These are phyloP conservation scores for Suillus weaverae DNA, from an alignment of 768 basidiomycete species.

Conservation along the genomic window DNA sequence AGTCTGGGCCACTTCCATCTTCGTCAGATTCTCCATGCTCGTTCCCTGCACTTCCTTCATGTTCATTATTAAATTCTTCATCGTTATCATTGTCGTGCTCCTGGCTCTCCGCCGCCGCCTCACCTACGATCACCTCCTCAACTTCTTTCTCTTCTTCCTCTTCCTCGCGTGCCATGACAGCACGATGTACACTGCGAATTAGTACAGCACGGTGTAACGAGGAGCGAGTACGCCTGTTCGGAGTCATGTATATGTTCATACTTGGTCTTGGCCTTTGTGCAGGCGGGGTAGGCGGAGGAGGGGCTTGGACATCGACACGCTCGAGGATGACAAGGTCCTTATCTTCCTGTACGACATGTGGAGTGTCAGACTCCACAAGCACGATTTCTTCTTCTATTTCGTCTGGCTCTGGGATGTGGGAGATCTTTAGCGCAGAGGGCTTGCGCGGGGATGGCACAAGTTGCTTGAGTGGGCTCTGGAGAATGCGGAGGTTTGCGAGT, in stretches of 20 bases:
- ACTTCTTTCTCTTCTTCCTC: conserved; percentile 52
- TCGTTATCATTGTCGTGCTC: conserved; percentile 28
- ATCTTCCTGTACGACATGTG: conserved; percentile 69
- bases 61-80: conserved; percentile 15
- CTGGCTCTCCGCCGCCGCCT: conserved; percentile 37
- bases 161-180: conserved; percentile 49
- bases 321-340: conserved; percentile 72
- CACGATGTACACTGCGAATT: conserved; percentile 67
- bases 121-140: conserved; percentile 53
- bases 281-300: conserved; percentile 13
- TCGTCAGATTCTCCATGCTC: conserved; percentile 12
- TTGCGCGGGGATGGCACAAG: conserved; percentile 18
- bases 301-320: conserved; percentile 46
- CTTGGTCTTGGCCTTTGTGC: background rate
- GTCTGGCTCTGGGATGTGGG: conserved; percentile 30
- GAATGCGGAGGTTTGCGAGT: conserved; percentile 59
- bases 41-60: conserved; percentile 10
- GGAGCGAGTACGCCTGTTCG: conserved; percentile 34
- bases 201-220: conserved; percentile 70
- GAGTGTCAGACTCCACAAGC: conserved; percentile 64
- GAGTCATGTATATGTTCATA: conserved; percentile 17
- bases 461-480: conserved; percentile 45
- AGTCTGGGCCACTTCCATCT: conserved; percentile 12
- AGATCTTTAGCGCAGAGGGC: conserved; percentile 5
- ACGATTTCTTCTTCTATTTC: conserved; percentile 52